Conservation (phyloP, 345 rosid species). For the Toxicodendron radicans region DNA sequence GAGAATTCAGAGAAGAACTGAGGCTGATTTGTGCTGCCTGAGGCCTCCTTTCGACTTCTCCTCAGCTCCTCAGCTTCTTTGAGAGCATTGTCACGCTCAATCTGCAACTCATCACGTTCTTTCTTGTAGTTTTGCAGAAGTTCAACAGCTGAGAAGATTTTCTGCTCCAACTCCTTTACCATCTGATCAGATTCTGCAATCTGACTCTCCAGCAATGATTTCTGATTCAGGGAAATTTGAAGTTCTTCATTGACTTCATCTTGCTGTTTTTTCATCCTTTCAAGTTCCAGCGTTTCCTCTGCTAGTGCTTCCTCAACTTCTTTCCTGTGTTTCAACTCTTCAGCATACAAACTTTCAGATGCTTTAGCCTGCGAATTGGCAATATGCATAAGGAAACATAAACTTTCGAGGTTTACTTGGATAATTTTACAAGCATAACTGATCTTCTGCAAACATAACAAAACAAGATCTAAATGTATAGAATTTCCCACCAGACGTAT, state of each 20-base stretch:
- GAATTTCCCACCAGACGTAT: neutral
- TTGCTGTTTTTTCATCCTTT: slow-evolving; percentile 43
- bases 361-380: slow-evolving; percentile 49
- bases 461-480: neutral
- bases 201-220: slow-evolving; percentile 49
- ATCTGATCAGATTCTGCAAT: slow-evolving; percentile 52
- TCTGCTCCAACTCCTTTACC: slow-evolving; percentile 64
- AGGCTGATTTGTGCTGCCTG: slow-evolving; percentile 38
- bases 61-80: slow-evolving; percentile 82
- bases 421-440: neutral
- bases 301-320: slow-evolving; percentile 61
- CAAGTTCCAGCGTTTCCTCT: slow-evolving; percentile 58
- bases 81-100: slow-evolving; percentile 75
- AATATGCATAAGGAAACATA: slow-evolving; percentile 6
- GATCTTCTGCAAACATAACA: neutral
- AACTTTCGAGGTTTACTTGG: neutral
- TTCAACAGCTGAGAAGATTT: slow-evolving; percentile 77
- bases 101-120: slow-evolving; percentile 68
- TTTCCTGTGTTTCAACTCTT: slow-evolving; percentile 68
- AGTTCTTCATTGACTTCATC: slow-evolving; percentile 54
- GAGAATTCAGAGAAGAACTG: slow-evolving; percentile 69
- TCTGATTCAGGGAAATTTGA: slow-evolving; percentile 43
- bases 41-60: slow-evolving; percentile 54
- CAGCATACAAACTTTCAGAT: slow-evolving; percentile 51
- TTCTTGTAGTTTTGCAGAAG: slow-evolving; percentile 58